Evolutionary conservation across 768 basidiomycete species (phyloP), one percentile per base, ranked within the genome.

Genomic region (Amanita subjunquillea): DNA sequence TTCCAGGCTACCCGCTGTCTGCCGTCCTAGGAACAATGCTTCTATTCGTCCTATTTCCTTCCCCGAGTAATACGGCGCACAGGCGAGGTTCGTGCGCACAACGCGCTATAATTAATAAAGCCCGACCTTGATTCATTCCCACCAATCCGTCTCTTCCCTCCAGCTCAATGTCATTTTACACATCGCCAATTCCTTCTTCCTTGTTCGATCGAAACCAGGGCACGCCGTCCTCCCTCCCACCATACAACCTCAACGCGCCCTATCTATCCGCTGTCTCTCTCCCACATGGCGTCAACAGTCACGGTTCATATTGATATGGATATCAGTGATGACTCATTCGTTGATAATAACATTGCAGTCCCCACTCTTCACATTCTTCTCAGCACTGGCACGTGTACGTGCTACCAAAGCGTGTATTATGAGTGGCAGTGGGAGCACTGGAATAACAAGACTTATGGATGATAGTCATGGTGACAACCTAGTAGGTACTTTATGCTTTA

Each of bases 21-120:
- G 17, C 17, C 17, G 17, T 39, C 50, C 6, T 20, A 30, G 27
- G 20, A 25, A 22, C 22, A 2, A 8, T 37, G 44, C 32, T 53
- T 53, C 43, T 22, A 36, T n/a, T 20, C 29, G 25, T 45, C 4
- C 17, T 46, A 12, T 32, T 32, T 12, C 10, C 9, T 34, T 42
- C 39, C 42, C 48, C 39, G 34, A 45, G 51, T 44, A 45, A 34
- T 15, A 6, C 12, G 10, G 6, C 22, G 42, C 29, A 42, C 10
- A 45, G 13, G 6, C n/a, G 20, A 10, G 43, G 29, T 44, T 43
- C 42, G 43, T 30, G 27, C 23, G 15, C 51, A 45, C 15, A 23
- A 15, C 51, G 43, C 20, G 9, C 32, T 53, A 53, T 53, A n/a
- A n/a, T n/a, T n/a, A n/a, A n/a, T n/a, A 53, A 53, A 42, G 6